Evolutionary conservation across 495 filamentous ascomycete species (phyloP).

Genomic region (Penicillium silybi): DNA sequence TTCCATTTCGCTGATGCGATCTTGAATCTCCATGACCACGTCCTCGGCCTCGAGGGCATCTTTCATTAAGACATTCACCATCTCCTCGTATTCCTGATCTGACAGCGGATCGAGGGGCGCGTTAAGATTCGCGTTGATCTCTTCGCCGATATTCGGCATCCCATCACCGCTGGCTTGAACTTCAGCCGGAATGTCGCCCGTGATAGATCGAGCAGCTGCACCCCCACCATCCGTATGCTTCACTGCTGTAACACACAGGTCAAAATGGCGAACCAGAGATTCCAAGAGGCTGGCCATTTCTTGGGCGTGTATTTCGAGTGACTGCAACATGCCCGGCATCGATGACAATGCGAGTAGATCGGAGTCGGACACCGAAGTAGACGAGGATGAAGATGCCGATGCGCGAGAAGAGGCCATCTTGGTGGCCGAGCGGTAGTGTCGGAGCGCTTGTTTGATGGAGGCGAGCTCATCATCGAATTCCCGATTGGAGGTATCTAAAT

Average conservation of each 20-base stretch:
- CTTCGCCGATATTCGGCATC: slow-evolving; percentile 55
- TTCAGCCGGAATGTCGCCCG: slow-evolving; percentile 56
- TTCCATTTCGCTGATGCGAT: slow-evolving; percentile 75
- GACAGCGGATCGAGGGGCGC: slow-evolving; percentile 65
- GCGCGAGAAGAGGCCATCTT: slow-evolving; percentile 39
- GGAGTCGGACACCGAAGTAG: slow-evolving; percentile 31
- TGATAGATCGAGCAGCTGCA: slow-evolving; percentile 60
- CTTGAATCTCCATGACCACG: slow-evolving; percentile 78
- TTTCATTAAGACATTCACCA: slow-evolving; percentile 75
- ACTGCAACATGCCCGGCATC: slow-evolving; percentile 64
- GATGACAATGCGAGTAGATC: slow-evolving; percentile 43
- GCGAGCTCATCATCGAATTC: slow-evolving; percentile 56
- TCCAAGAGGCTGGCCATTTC: slow-evolving; percentile 80
- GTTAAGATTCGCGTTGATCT: slow-evolving; percentile 47
- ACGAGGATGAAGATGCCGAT: slow-evolving; percentile 38
- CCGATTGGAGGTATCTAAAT: slow-evolving; percentile 42
- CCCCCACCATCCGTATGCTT: slow-evolving; percentile 88
- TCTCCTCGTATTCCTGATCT: slow-evolving; percentile 71
- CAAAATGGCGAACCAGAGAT: slow-evolving; percentile 85
- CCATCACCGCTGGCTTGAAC: slow-evolving; percentile 49
- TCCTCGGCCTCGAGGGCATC: slow-evolving; percentile 88
- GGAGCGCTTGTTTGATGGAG: slow-evolving; percentile 57
- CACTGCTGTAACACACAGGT: slow-evolving; percentile 88
- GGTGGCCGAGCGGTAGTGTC: slow-evolving; percentile 36
- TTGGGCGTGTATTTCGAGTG: slow-evolving; percentile 72